Evolutionary conservation across 805 yeast genomes (phyloP).

Genomic region (Sugiyamaella valdiviana): DNA sequence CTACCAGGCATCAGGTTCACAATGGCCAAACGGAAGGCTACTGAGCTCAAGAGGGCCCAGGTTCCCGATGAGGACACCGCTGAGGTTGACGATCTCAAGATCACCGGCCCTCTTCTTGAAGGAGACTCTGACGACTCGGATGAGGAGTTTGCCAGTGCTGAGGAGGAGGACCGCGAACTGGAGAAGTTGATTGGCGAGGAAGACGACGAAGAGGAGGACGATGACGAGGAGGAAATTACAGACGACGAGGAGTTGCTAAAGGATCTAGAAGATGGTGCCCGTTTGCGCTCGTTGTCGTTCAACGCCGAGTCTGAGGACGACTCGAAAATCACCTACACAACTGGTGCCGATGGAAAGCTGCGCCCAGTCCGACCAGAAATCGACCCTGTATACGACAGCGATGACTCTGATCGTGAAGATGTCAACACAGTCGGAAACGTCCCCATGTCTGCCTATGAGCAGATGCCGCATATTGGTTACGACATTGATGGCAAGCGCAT

Average conservation of each 20-base stretch:
- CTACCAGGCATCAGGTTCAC: not conserved
- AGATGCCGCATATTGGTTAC: constrained; percentile 95
- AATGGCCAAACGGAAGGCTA: constrained; percentile 21
- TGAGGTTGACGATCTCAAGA: constrained; percentile 11
- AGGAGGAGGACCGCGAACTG: constrained; percentile 22
- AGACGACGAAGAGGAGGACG: constrained; percentile 28
- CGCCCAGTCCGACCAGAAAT: constrained; percentile 81
- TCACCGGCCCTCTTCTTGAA: constrained; percentile 3
- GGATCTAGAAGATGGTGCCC: constrained; percentile 44
- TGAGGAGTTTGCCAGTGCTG: constrained; percentile 22
- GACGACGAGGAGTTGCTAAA: constrained; percentile 39
- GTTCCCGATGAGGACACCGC: constrained; percentile 8
- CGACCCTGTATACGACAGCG: constrained; percentile 90
- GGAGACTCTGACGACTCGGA: constrained; percentile 14
- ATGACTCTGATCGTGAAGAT: constrained; percentile 80
- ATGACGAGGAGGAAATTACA: constrained; percentile 30
- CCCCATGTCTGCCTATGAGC: constrained; percentile 90
- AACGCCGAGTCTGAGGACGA: constrained; percentile 27
- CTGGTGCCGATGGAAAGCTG: constrained; percentile 65
- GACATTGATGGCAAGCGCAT: constrained; percentile 95
- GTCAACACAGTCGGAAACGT: constrained; percentile 88
- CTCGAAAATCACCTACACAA: constrained; percentile 33
- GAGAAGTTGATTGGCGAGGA: constrained; percentile 9
- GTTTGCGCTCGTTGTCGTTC: constrained; percentile 45
- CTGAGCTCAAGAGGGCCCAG: constrained; percentile 12